These are phyloP conservation scores for Obba rivulosa DNA, from an alignment of 768 basidiomycete species.

Conservation along the genomic window DNA sequence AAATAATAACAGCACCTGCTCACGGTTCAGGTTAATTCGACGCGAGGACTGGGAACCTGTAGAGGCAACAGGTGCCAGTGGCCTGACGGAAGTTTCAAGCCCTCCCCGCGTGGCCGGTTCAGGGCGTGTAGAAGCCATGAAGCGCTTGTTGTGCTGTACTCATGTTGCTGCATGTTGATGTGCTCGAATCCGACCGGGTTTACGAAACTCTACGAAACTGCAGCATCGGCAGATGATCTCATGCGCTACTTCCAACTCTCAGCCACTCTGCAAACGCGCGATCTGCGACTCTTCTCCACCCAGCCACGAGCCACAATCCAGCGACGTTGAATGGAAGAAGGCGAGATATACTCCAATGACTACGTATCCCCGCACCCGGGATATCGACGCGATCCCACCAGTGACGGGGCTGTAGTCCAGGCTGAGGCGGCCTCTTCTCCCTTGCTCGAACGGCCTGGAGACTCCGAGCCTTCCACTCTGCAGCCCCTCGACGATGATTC, in stretches of 20 bases:
- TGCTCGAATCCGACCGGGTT: neutral
- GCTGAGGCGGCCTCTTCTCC: constrained; percentile 37
- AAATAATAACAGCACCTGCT: neutral
- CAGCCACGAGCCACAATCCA: neutral
- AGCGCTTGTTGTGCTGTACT: neutral
- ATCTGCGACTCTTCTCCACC: neutral
- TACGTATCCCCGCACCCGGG: neutral
- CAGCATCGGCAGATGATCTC: too few species aligned
- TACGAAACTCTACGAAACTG: too few species aligned
- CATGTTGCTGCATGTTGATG: neutral
- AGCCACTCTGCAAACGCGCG: neutral
- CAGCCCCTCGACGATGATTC: constrained; percentile 4
- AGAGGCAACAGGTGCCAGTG: too few species aligned
- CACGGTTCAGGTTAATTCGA: neutral
- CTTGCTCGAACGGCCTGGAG: constrained; percentile 57
- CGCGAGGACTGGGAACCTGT: too few species aligned
- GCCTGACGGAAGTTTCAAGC: too few species aligned
- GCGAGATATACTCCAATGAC: constrained; percentile 13
- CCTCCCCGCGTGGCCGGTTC: too few species aligned
- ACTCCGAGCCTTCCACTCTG: constrained; percentile 7
- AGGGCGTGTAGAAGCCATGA: neutral
- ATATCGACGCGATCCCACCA: too few species aligned
- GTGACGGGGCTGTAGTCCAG: constrained; percentile 2
- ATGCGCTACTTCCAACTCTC: neutral
- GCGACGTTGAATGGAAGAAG: constrained; percentile 16